These are phyloP conservation scores for Pseudocercospora eumusae DNA, from an alignment of 2,329 filamentous ascomycete genomes.

Conservation along the genomic window DNA sequence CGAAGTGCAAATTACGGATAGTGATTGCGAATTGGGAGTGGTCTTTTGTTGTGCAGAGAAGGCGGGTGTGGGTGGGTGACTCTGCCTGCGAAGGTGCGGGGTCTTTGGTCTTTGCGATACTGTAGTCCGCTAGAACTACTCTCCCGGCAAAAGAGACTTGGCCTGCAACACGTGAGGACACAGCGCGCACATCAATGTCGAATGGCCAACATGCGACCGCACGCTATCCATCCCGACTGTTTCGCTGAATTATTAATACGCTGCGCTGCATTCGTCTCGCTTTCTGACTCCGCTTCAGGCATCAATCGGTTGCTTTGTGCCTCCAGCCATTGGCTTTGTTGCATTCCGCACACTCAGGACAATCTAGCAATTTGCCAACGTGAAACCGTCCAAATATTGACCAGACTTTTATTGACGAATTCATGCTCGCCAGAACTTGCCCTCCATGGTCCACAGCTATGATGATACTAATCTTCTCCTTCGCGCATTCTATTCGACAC, in stretches of 20 bases:
- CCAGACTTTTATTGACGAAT: neutral
- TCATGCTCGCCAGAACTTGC: neutral
- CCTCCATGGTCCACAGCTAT: neutral
- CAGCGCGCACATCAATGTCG: neutral
- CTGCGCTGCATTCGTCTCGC: neutral
- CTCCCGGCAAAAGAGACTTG: neutral
- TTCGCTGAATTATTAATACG: too few species aligned
- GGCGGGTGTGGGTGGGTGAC: constrained; percentile 60
- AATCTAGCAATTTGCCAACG: too few species aligned
- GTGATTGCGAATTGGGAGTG: constrained; percentile 12
- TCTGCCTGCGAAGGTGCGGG: constrained; percentile 58
- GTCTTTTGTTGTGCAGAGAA: constrained; percentile 11
- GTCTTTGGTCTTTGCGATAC: too few species aligned
- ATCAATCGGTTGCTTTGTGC: neutral
- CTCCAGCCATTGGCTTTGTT: neutral
- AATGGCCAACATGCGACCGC: neutral
- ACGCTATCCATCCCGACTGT: too few species aligned
- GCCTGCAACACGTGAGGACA: neutral
- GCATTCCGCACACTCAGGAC: neutral
- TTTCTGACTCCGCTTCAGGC: neutral
- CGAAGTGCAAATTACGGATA: too few species aligned
- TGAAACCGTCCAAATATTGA: neutral
- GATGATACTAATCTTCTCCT: too few species aligned
- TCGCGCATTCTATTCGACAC: too few species aligned
- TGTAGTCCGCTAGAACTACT: too few species aligned